Percentiles rank a stretch among this genome's conserved stretches.
These are phyloP conservation scores for Xylaria flabelliformis DNA, from an alignment of 495 filamentous ascomycete species.

Conservation along the genomic window DNA sequence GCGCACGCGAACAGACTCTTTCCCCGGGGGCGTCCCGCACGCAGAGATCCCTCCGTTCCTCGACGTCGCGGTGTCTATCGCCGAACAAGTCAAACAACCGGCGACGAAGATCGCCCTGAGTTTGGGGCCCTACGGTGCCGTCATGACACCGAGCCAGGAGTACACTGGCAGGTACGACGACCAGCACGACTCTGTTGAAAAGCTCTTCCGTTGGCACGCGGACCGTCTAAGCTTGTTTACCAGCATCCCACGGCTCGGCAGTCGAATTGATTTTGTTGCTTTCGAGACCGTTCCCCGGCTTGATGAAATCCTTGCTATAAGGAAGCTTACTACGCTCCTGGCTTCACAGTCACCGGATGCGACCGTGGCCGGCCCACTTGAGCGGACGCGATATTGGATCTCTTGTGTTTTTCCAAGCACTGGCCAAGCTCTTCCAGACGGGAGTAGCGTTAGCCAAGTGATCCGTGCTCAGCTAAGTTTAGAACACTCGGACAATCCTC, in stretches of 20 bases:
- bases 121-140: conserved; percentile 69
- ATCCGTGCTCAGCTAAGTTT: conserved; percentile 51
- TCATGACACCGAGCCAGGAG: conserved; percentile 67
- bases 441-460: conserved; percentile 51
- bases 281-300: conserved; percentile 68
- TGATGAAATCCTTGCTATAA: conserved; percentile 66
- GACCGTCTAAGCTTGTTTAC: conserved; percentile 58
- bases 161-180: conserved; percentile 66
- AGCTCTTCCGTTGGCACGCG: conserved; percentile 62
- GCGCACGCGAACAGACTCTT: conserved; percentile 39
- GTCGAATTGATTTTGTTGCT: conserved; percentile 60
- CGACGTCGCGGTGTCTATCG: conserved; percentile 45
- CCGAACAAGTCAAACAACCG: conserved; percentile 40
- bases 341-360: conserved; percentile 16
- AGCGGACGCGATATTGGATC: conserved; percentile 61
- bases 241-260: conserved; percentile 27
- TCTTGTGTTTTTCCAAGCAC: conserved; percentile 65
- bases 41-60: conserved; percentile 37
- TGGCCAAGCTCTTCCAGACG: conserved; percentile 53
- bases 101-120: conserved; percentile 54
- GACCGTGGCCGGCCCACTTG: conserved; percentile 8
- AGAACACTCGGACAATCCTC: conserved; percentile 36
- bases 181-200: conserved; percentile 48
- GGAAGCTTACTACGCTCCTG: conserved; percentile 46
- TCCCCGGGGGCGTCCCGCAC: conserved; percentile 35